phyloP scores from a whole-genome alignment of 192 early-diverging fungal species.

The Gonapodya prolifera region DNA sequence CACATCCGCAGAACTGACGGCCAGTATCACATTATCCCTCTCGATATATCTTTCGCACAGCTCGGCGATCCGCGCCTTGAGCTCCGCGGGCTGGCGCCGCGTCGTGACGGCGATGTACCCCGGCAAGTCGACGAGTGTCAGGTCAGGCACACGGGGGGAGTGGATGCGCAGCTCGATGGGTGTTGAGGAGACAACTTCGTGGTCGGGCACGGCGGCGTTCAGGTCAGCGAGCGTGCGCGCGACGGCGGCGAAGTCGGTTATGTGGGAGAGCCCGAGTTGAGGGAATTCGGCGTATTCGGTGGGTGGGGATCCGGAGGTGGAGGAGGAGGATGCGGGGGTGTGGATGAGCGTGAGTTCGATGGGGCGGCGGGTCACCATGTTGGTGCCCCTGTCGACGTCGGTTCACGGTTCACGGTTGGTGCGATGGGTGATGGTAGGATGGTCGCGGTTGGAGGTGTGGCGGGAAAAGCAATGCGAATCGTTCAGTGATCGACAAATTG shows the following conservation, averaged over 20 bases:
- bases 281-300: conserved; percentile 83
- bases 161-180: conserved; percentile 75
- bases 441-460: no score
- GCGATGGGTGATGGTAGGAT: neutral
- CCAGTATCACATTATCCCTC: conserved; percentile 72
- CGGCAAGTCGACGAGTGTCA: conserved; percentile 72
- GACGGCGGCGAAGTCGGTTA: conserved; percentile 76
- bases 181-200: conserved; percentile 76
- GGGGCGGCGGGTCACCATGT: conserved; percentile 75
- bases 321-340: conserved; percentile 56
- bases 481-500: no score
- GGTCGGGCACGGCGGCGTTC: conserved; percentile 86
- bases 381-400: conserved; percentile 35
- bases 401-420: neutral
- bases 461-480: no score
- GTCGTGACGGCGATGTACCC: conserved; percentile 80
- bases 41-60: conserved; percentile 71
- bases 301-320: no score
- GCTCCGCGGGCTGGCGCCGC: conserved; percentile 60
- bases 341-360: conserved; percentile 76
- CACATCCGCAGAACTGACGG: conserved; percentile 73
- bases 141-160: conserved; percentile 70
- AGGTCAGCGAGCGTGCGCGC: conserved; percentile 89
- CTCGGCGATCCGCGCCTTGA: conserved; percentile 68
- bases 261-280: conserved; percentile 70